Base-by-base conservation (phyloP, 305 asterid genomes). In the Vinca major region DNA sequence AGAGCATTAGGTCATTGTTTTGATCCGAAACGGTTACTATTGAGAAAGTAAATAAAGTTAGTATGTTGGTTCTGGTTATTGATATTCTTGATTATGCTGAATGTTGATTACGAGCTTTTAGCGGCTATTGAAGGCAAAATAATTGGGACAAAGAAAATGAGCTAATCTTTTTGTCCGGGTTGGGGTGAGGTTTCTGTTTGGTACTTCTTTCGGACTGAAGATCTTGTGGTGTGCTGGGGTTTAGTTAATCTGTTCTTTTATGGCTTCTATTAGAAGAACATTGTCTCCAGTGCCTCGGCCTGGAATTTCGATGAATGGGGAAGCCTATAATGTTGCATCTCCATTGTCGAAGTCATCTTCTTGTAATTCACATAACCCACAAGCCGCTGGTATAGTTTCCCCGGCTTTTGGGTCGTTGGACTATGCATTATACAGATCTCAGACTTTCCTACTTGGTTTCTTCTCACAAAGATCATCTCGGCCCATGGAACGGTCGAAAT, bases 221-320 rank as follows among this genome's bases (percentile, higher is more conserved):
- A 65, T 16, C 58, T 69, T 80, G 75, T 52, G 70, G 44, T n/a
- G 74, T 48, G 47, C 52, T 51, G 62, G 70, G 66, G 56, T 7
- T 51, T 58, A 50, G 13, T 17, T 68, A 72, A 69, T 13, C 43
- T 54, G 43, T 8, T 45, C 33, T 26, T 79, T 19, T 45, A 89
- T 90, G 95, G 94, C 94, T 64, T 90, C 90, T 12, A 82, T 88
- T 68, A 80, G 97, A 77, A 80, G 97, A 73, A 79, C 90, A 41
- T 48, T 85, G 71, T 86, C 90, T 36, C 93, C 88, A 4, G 85
- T 85, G 71, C 85, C 90, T 73, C 83, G 89, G 26, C 83, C 84
- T 0, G 86, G 90, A 62, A 67, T 70, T 49, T 3, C 81, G 68
- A 48, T 75, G 76, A 83, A 80, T 60, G 89, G 86, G 16, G 92